phyloP scores from a whole-genome alignment of 331 rosid genomes.

The Dryas integrifolia region DNA sequence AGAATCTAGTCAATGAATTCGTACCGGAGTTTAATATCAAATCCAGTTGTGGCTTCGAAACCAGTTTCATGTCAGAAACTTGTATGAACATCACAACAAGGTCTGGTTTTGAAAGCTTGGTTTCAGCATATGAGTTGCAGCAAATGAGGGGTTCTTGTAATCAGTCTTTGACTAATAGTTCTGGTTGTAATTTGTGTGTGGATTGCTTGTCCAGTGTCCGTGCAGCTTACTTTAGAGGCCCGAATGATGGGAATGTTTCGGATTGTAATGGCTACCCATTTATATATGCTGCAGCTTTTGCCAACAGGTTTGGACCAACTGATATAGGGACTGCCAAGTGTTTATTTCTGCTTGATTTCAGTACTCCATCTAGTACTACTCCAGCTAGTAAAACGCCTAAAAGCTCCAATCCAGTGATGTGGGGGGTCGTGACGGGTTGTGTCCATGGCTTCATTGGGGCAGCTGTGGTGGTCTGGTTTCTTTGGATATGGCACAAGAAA shows the following conservation, averaged over 20 bases:
- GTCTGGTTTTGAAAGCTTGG: slow-evolving; percentile 18
- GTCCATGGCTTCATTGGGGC: slow-evolving; percentile 19
- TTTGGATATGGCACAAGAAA: slow-evolving; percentile 29
- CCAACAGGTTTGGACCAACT: slow-evolving; percentile 25
- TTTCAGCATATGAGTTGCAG: slow-evolving; percentile 21
- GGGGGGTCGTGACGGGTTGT: slow-evolving; percentile 18
- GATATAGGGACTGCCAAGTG: slow-evolving; percentile 32
- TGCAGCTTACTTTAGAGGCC: neutral
- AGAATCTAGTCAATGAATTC: neutral
- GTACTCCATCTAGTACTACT: neutral
- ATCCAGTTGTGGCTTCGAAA: slow-evolving; percentile 20
- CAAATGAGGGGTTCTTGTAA: slow-evolving; percentile 23
- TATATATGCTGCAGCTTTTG: slow-evolving; percentile 32
- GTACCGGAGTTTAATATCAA: slow-evolving; percentile 9
- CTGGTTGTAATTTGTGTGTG: slow-evolving; percentile 10
- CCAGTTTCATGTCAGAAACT: slow-evolving; percentile 24
- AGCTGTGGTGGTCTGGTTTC: slow-evolving; percentile 17
- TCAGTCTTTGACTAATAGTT: slow-evolving; percentile 18
- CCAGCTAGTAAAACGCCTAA: neutral
- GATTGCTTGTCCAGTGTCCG: neutral
- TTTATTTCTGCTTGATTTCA: slow-evolving; percentile 25
- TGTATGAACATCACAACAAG: slow-evolving; percentile 14
- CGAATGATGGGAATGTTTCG: neutral
- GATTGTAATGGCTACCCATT: slow-evolving; percentile 21
- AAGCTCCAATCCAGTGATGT: neutral